Evolutionary conservation across 2,329 filamentous ascomycete genomes (phyloP).

Genomic region (Monilinia fructicola): DNA sequence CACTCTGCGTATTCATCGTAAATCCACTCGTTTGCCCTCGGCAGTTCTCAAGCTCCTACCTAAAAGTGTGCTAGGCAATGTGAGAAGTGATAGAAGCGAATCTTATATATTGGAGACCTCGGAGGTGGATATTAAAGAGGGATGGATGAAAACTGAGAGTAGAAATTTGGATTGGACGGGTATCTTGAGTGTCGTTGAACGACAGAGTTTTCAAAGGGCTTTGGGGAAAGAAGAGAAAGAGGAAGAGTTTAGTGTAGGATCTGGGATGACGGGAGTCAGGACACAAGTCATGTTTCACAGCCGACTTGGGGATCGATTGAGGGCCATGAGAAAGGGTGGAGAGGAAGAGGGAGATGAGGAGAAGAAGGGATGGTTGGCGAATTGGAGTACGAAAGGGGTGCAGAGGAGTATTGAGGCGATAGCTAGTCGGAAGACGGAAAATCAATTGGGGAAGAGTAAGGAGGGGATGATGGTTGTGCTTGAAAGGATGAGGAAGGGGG

Average conservation of each 20-base stretch:
- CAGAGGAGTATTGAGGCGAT: slow-evolving; percentile 78
- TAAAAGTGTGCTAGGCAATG: slow-evolving; percentile 51
- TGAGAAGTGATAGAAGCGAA: slow-evolving; percentile 63
- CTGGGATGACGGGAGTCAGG: slow-evolving; percentile 60
- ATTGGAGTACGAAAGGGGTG: slow-evolving; percentile 68
- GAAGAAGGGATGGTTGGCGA: slow-evolving; percentile 51
- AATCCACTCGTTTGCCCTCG: slow-evolving; percentile 74
- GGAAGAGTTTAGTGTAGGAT: slow-evolving; percentile 34
- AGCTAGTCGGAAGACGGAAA: slow-evolving; percentile 72
- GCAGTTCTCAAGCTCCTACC: slow-evolving; percentile 76
- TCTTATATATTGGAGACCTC: slow-evolving; percentile 80
- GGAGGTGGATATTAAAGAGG: slow-evolving; percentile 74
- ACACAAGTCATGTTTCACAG: slow-evolving; percentile 75
- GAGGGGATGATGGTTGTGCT: slow-evolving; percentile 83
- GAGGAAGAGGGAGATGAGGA: slow-evolving; percentile 47
- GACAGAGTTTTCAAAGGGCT: slow-evolving; percentile 61
- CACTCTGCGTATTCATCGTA: slow-evolving; percentile 77
- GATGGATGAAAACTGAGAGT: slow-evolving; percentile 81
- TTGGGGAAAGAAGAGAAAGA: slow-evolving; percentile 30
- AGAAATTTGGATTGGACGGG: slow-evolving; percentile 81
- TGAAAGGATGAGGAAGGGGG: slow-evolving; percentile 65
- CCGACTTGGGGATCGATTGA: slow-evolving; percentile 63
- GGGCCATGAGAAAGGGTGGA: slow-evolving; percentile 43
- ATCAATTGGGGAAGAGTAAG: slow-evolving; percentile 75
- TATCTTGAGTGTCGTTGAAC: slow-evolving; percentile 74